Base-by-base conservation (phyloP, 2,329 filamentous ascomycete species). In the Arthrobotrys sphaeroides region DNA sequence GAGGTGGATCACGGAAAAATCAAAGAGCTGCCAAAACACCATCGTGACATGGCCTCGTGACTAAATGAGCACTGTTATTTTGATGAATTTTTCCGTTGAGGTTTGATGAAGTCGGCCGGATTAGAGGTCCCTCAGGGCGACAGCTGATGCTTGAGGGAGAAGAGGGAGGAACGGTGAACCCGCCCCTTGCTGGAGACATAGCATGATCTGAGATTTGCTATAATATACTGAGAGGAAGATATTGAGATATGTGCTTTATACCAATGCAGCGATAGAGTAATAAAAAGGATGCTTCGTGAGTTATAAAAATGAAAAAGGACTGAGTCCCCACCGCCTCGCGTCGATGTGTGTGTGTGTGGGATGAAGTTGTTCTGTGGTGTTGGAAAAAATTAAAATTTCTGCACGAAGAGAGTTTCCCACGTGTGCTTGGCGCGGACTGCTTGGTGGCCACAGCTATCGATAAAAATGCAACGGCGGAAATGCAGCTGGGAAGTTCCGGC, bases 401-500 rank as follows among this genome's bases (percentile, higher is more conserved):
- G n/a, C 13, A 20, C 28, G 45, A 12, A 26, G 42, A 45, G 10
- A 45, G 18, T 45, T 45, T 33, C 31, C 31, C 31, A 33, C 18
- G 18, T 24, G 6, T 49, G 12, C 45, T 49, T 49, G 45, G 45
- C 45, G 10, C n/a, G n/a, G n/a, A n/a, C n/a, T n/a, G n/a, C n/a
- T n/a, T n/a, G 43, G 1, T n/a, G 12, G 22, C n/a, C n/a, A n/a
- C n/a, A n/a, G 26, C 16, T 33, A 53, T 33, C 26, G 28, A 53
- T 53, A 31, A 53, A 9, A 5, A 13, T n/a, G 4, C 12, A 7
- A 13, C 12, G 16, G 31, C 51, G 51, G 51, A 53, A 33, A 53
- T 12, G 47, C 47, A 33, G 36, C 12, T 40, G 47, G 51, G 31
- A 55, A 55, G 51, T 55, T 55, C 51, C 51, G 51, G 28, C 28